Evolutionary conservation across 352 stramenopile species (phyloP).

Genomic region (Elongisporangium anandrum): DNA sequence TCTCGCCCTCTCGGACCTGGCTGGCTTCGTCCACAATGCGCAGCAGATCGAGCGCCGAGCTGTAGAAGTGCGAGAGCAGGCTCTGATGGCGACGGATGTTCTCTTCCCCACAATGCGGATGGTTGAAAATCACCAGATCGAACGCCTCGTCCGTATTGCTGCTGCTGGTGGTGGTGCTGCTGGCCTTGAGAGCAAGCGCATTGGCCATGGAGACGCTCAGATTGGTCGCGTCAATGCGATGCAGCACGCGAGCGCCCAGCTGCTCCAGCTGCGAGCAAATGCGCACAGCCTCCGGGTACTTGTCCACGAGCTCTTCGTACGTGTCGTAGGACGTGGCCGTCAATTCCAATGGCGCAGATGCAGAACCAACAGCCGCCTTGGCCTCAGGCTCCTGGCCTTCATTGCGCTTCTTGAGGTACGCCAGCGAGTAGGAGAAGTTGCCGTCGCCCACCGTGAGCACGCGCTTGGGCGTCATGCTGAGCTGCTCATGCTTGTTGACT

Average conservation of each 20-base stretch:
- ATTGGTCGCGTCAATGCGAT: constrained; percentile 69
- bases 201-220: constrained; percentile 31
- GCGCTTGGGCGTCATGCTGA: constrained; percentile 3
- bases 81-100: constrained; percentile 82
- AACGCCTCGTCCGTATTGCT: constrained; percentile 24
- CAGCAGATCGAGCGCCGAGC: constrained; percentile 52
- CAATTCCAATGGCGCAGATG: constrained; percentile 15
- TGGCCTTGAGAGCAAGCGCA: constrained; percentile 1
- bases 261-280: constrained; percentile 38
- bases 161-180: constrained; percentile 2
- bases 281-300: constrained; percentile 49
- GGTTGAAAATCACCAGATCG: constrained; percentile 91
- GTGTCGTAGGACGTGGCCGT: constrained; percentile 62
- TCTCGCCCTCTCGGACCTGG: constrained; percentile 13
- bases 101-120: constrained; percentile 91
- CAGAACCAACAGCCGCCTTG: background rate
- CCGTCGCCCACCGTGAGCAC: constrained; percentile 90
- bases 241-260: constrained; percentile 36
- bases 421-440: constrained; percentile 92
- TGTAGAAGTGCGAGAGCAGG: constrained; percentile 91
- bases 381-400: background rate
- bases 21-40: constrained; percentile 4
- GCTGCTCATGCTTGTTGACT: background rate
- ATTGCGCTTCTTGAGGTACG: constrained; percentile 35
- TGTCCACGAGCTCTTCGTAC: constrained; percentile 48